Base-by-base conservation (phyloP, 2,329 filamentous ascomycete species). In the Fusarium aywerte region DNA sequence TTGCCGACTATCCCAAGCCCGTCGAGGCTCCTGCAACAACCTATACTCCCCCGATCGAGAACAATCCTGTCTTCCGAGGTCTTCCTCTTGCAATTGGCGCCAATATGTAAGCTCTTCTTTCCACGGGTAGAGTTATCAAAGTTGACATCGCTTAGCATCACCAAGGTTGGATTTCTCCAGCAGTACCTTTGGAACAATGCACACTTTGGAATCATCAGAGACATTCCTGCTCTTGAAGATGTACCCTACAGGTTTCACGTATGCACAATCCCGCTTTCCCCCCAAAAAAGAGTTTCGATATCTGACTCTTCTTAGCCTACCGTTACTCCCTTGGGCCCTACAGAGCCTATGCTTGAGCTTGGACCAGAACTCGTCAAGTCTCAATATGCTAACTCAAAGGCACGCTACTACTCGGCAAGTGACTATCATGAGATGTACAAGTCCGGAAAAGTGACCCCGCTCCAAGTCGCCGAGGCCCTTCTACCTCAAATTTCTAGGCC, bases 401-500 rank as follows among this genome's bases (percentile, higher is more conserved):
- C 80, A 16, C 84, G 86, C 42, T 92, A 91, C 79, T 87, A 89
- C 76, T 91, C 91, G 5, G 86, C 89, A 23, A 84, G 86, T 13
- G 92, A 97, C 79, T 97, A 93, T 75, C 89, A 93, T 75, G 84
- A 86, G 50, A 85, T 91, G 38, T 97, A 94, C 80, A 84, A 84
- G 64, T 87, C 87, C 7, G 91, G 92, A 49, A 81, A 84, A 61
- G 75, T 90, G 58, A 96, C 92, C 0, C 93, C 93, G 0, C 82
- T 87, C 0, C 86, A 89, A 64, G 91, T 97, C 3, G 85, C 84
- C 13, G 87, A 93, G 76, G 84, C 86, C 1, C 81, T 97, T 16
- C 82, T 97, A 3, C 88, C 90, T 1, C 79, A 95, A 38, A 90
- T 94, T 66, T 85, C 86, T 25, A 76, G 77, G 12, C 81, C 84